Evolutionary conservation across 768 basidiomycete species (phyloP).

Genomic region (Mycena filopes): DNA sequence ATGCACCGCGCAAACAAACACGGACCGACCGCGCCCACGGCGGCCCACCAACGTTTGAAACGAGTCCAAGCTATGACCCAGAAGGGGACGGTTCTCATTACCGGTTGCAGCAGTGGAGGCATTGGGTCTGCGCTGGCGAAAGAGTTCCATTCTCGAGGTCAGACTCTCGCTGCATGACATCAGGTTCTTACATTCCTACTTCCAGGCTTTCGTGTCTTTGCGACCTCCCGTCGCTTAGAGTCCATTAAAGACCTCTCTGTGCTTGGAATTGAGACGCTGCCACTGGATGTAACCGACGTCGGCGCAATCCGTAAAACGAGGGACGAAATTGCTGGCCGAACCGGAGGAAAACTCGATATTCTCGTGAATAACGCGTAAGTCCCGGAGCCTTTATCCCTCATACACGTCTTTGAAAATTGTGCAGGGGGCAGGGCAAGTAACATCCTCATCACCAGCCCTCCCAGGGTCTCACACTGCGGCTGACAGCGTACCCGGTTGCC

Average conservation of each 20-base stretch:
- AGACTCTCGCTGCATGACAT: too few relatives aligned
- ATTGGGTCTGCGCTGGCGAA: conserved; percentile 5
- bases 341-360: conserved; percentile 13
- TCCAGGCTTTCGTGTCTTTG: conserved; percentile 34
- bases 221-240: conserved; percentile 35
- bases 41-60: too few relatives aligned
- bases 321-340: neutral
- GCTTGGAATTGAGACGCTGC: conserved; percentile 30
- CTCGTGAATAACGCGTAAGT: conserved; percentile 20
- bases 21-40: too few relatives aligned
- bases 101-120: neutral
- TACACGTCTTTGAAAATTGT: neutral
- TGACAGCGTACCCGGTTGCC: conserved; percentile 1
- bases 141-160: conserved; percentile 9
- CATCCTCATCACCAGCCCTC: neutral
- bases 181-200: neutral
- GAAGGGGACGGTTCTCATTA: conserved; percentile 6
- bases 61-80: neutral
- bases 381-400: too few relatives aligned
- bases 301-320: neutral
- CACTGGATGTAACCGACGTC: conserved; percentile 37
- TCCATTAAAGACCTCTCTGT: conserved; percentile 33
- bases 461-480: neutral
- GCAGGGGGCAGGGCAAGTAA: neutral
- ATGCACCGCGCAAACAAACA: too few relatives aligned